Percentiles rank a stretch among this genome's conserved stretches.
Evolutionary conservation across 2,329 filamentous ascomycete genomes (phyloP).

Genomic region (Canariomyces notabilis): DNA sequence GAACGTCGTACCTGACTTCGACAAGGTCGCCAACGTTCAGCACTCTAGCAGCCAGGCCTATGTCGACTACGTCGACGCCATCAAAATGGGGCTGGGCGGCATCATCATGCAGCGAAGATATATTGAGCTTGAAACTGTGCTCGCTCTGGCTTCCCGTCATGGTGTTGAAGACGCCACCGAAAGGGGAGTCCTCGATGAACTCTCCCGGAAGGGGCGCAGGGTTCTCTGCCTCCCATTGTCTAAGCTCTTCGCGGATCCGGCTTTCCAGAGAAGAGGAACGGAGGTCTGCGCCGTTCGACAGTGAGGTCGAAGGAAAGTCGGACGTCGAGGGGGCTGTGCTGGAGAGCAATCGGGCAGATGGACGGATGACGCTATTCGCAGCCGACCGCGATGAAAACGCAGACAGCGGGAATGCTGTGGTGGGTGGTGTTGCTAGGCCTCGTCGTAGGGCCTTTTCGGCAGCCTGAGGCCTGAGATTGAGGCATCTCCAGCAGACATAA

Average conservation of each 20-base stretch:
- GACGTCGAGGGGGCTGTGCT: too few relatives aligned
- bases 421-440: background rate
- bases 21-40: constrained; percentile 46
- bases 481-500: constrained; percentile 27
- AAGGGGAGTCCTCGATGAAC: constrained; percentile 27
- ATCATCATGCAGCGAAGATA: constrained; percentile 11
- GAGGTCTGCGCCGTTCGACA: too few relatives aligned
- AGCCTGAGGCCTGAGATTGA: constrained; percentile 15
- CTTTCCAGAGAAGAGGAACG: background rate
- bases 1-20: constrained; percentile 38
- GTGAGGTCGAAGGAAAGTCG: too few relatives aligned
- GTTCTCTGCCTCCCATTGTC: constrained; percentile 38
- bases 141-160: constrained; percentile 33
- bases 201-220: constrained; percentile 22
- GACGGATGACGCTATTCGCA: too few relatives aligned
- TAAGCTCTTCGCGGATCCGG: constrained; percentile 38
- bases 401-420: constrained; percentile 2
- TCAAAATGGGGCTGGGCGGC: constrained; percentile 31
- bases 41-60: constrained; percentile 30
- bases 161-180: constrained; percentile 31
- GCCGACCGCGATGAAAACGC: background rate
- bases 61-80: constrained; percentile 34
- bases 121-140: constrained; percentile 26
- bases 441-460: constrained; percentile 7
- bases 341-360: too few relatives aligned